Evolutionary conservation across 108 stramenopile species (phyloP), one percentile per base, ranked within the genome.

Genomic region (Epithemia pelagica): DNA sequence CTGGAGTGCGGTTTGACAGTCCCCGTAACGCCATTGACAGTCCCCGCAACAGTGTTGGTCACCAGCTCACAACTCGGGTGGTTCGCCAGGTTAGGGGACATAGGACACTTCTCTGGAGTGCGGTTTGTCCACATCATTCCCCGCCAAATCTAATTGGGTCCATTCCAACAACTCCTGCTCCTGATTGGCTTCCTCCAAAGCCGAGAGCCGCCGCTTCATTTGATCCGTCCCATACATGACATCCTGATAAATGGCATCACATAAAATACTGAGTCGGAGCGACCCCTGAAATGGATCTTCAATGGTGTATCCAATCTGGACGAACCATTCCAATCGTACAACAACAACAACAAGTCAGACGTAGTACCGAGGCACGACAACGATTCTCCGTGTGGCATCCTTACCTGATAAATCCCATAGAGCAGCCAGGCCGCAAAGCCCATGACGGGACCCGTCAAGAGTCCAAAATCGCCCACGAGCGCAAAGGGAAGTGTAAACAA

Each of bases 271-370:
- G 28, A 88, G 69, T 28, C 83, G 71, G 23, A 88, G 72, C 2
- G 87, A 80, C 33, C 86, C 79, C 56, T 87, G 85, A 67, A 96
- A 96, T 0, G 95, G 93, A 71, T 96, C 91, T 67, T 96, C 95
- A 71, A 96, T 95, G 0, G 67, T 71, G 53, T 89, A 77, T 1
- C 95, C 95, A 74, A 96, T 96, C 80, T 96, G 5, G 5, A 46
- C n/a, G n/a, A n/a, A n/a, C n/a, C n/a, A n/a, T n/a, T n/a, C n/a
- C n/a, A n/a, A n/a, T n/a, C n/a, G n/a, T n/a, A n/a, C n/a, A n/a
- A n/a, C n/a, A n/a, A n/a, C n/a, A n/a, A n/a, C n/a, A n/a, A n/a
- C n/a, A n/a, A n/a, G n/a, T n/a, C n/a, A n/a, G n/a, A n/a, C n/a
- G n/a, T n/a, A n/a, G n/a, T n/a, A n/a, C n/a, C n/a, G n/a, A n/a